A percentile compares a stretch with the other conserved stretches of the same genome.
phyloP scores from a whole-genome alignment of 805 yeast genomes.

The Hyphopichia homilentoma region DNA sequence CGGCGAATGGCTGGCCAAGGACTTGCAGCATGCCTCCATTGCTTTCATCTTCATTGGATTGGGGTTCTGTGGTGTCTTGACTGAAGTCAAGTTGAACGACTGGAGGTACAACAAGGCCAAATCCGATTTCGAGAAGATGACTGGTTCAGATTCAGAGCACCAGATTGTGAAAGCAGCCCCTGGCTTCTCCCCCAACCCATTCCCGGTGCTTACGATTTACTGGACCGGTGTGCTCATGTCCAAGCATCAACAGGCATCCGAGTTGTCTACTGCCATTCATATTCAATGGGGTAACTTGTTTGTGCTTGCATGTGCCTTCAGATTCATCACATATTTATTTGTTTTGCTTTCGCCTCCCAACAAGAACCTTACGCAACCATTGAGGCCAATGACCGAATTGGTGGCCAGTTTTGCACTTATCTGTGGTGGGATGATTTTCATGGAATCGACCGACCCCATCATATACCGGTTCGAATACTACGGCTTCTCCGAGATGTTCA shows the following conservation, averaged over 20 bases:
- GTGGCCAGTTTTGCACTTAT: constrained; percentile 74
- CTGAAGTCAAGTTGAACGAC: constrained; percentile 60
- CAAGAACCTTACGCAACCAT: constrained; percentile 26
- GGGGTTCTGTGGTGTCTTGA: constrained; percentile 84
- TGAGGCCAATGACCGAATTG: constrained; percentile 82
- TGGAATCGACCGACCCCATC: constrained; percentile 87
- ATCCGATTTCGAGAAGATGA: constrained; percentile 10
- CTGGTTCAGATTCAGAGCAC: constrained; percentile 5
- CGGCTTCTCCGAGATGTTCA: constrained; percentile 85
- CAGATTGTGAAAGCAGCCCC: constrained; percentile 44
- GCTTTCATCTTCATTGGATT: constrained; percentile 68
- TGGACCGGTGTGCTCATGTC: constrained; percentile 98
- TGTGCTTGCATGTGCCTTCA: constrained; percentile 75
- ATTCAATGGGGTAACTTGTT: constrained; percentile 89
- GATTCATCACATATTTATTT: constrained; percentile 60
- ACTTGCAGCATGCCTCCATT: constrained; percentile 34
- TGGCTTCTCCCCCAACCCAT: constrained; percentile 88
- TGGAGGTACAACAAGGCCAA: constrained; percentile 50
- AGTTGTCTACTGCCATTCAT: constrained; percentile 74
- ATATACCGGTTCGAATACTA: constrained; percentile 69
- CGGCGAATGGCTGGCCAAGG: constrained; percentile 75
- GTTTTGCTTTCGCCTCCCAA: constrained; percentile 42
- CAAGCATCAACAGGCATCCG: constrained; percentile 83
- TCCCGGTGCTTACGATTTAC: constrained; percentile 88
- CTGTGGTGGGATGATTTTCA: constrained; percentile 87